A percentile compares a stretch with the other conserved stretches of the same genome.
These are phyloP conservation scores for Rhynchosporium secalis DNA, from an alignment of 2,329 filamentous ascomycete genomes.

Conservation along the genomic window DNA sequence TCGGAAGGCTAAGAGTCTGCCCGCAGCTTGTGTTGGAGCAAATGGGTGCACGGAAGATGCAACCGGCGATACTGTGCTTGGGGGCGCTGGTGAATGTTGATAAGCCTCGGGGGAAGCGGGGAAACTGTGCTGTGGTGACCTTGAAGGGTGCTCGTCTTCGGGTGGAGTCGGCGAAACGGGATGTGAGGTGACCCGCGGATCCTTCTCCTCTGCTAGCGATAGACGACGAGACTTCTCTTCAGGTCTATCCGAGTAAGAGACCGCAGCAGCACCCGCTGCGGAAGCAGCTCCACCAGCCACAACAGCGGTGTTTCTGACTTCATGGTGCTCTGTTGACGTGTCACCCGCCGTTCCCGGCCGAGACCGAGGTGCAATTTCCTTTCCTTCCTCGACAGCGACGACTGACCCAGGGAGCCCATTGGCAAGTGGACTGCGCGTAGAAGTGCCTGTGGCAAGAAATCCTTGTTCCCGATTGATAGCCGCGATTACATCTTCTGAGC, in stretches of 20 bases:
- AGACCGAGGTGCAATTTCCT: neutral
- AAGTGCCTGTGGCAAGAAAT: constrained; percentile 2
- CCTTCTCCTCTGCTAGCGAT: constrained; percentile 50
- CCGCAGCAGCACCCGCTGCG: constrained; percentile 19
- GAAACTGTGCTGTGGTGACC: constrained; percentile 29
- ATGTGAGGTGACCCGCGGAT: constrained; percentile 42
- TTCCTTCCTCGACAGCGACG: constrained; percentile 2
- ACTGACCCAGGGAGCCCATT: constrained; percentile 12
- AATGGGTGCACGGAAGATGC: constrained; percentile 21
- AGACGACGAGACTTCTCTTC: constrained; percentile 32
- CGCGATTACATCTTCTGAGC: constrained; percentile 24
- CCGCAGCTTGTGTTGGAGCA: constrained; percentile 8
- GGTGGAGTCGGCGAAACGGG: constrained; percentile 42
- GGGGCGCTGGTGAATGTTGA: constrained; percentile 16
- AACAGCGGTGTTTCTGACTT: constrained; percentile 24
- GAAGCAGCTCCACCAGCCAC: constrained; percentile 23
- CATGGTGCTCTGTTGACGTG: constrained; percentile 18
- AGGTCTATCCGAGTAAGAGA: constrained; percentile 15
- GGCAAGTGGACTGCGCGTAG: neutral
- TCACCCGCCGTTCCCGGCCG: neutral
- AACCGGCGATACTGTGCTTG: constrained; percentile 25
- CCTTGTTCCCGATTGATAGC: constrained; percentile 1
- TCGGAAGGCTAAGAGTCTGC: constrained; percentile 52
- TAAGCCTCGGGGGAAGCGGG: constrained; percentile 17
- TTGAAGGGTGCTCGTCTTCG: constrained; percentile 44